A percentile compares a stretch with the other conserved stretches of the same genome.
Conservation (phyloP, 164 flowering plant species). For the Stephania yunnanensis region DNA sequence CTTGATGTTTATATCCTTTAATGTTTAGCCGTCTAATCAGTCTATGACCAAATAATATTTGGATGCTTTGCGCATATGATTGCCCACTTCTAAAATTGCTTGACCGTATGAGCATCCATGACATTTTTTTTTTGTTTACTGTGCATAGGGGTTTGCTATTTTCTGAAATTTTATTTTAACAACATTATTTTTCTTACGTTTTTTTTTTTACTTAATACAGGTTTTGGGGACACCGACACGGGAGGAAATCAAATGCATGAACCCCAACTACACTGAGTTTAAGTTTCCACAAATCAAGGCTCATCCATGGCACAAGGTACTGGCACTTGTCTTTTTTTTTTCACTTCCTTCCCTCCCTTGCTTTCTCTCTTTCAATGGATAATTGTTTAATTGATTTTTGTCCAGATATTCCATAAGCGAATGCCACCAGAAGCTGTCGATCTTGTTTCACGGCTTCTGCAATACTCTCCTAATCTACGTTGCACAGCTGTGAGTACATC, state of each 20-base stretch:
- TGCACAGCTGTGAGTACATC: constrained; percentile 57
- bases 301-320: constrained; percentile 91
- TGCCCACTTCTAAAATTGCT: too few species aligned
- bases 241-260: constrained; percentile 94
- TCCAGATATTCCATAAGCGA: constrained; percentile 68
- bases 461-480: constrained; percentile 66
- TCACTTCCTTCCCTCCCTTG: not conserved
- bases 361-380: not conserved
- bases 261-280: constrained; percentile 84
- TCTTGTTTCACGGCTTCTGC: constrained; percentile 66
- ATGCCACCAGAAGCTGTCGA: constrained; percentile 83
- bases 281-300: constrained; percentile 86
- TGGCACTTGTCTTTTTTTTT: not conserved
- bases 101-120: too few species aligned
- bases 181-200: not conserved
- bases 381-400: not conserved
- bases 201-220: constrained; percentile 24
- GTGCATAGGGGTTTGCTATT: too few species aligned
- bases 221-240: constrained; percentile 88
- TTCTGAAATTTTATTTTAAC: too few species aligned
- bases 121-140: too few species aligned
- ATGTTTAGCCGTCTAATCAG: too few species aligned
- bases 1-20: not conserved
- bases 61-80: too few species aligned
- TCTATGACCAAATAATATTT: too few species aligned